A percentile compares a stretch with the other conserved stretches of the same genome.
Evolutionary conservation across 2,329 filamentous ascomycete genomes (phyloP).

Genomic region (Neofusicoccum ribis): DNA sequence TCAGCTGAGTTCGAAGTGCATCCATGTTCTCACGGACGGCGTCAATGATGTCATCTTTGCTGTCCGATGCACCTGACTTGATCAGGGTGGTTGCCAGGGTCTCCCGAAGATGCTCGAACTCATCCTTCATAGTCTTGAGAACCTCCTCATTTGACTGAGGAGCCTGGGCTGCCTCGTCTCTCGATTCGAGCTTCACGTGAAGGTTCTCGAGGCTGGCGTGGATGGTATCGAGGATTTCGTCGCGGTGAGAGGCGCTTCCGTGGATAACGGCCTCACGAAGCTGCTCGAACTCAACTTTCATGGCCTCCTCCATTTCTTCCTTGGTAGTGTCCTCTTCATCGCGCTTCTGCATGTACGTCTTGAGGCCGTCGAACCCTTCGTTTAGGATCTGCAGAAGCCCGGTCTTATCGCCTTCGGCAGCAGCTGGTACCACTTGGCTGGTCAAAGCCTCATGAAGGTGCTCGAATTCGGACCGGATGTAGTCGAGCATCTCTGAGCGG

Average conservation of each 20-base stretch:
- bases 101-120: conserved; percentile 63
- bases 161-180: conserved; percentile 22
- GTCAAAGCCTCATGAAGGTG: conserved; percentile 61
- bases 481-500: conserved; percentile 49
- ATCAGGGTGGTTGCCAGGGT: conserved; percentile 56
- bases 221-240: conserved; percentile 62
- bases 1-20: conserved; percentile 41
- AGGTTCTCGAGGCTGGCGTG: conserved; percentile 53
- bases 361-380: conserved; percentile 43
- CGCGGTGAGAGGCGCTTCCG: conserved; percentile 57
- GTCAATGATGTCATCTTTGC: conserved; percentile 70
- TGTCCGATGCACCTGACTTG: conserved; percentile 45
- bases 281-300: conserved; percentile 80
- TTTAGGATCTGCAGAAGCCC: conserved; percentile 42
- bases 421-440: conserved; percentile 40
- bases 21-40: conserved; percentile 57
- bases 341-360: conserved; percentile 40
- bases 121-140: conserved; percentile 54
- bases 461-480: conserved; percentile 60
- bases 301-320: conserved; percentile 62
- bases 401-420: conserved; percentile 33
- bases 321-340: conserved; percentile 38
- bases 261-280: conserved; percentile 74
- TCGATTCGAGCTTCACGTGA: conserved; percentile 45
- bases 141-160: conserved; percentile 45